phyloP scores from a whole-genome alignment of 805 yeast species.

The Lachancea meyersii region DNA sequence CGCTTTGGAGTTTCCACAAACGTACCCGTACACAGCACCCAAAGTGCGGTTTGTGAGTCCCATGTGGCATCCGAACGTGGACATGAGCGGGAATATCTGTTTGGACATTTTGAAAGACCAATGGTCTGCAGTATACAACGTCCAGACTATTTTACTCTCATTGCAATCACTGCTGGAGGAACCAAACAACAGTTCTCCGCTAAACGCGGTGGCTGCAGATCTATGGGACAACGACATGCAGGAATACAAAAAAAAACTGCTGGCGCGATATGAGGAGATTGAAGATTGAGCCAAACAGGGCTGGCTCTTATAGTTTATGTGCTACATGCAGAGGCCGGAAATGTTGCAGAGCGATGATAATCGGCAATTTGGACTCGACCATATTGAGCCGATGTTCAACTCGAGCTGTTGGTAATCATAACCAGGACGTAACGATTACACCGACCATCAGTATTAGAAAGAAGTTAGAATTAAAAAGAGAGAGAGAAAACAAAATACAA shows the following conservation, averaged over 20 bases:
- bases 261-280: slow-evolving; percentile 20
- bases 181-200: slow-evolving; percentile 53
- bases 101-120: slow-evolving; percentile 57
- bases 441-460: too few relatives aligned
- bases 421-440: too few relatives aligned
- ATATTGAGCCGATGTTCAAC: too few relatives aligned
- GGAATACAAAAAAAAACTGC: slow-evolving; percentile 29
- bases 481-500: too few relatives aligned
- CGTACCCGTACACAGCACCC: slow-evolving; percentile 57
- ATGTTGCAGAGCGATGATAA: too few relatives aligned
- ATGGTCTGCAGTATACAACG: slow-evolving; percentile 60
- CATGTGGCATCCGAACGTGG: slow-evolving; percentile 63
- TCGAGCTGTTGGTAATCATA: too few relatives aligned
- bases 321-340: neutral
- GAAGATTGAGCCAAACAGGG: slow-evolving; percentile 3
- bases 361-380: too few relatives aligned
- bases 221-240: slow-evolving; percentile 42
- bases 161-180: slow-evolving; percentile 56
- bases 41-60: slow-evolving; percentile 50
- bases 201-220: slow-evolving; percentile 53
- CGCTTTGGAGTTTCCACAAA: slow-evolving; percentile 44
- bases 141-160: slow-evolving; percentile 53
- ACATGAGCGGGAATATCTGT: slow-evolving; percentile 59
- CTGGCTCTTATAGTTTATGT: neutral
- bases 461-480: too few relatives aligned